Evolutionary conservation across 164 flowering plant species (phyloP).

Genomic region (Sedum album): DNA sequence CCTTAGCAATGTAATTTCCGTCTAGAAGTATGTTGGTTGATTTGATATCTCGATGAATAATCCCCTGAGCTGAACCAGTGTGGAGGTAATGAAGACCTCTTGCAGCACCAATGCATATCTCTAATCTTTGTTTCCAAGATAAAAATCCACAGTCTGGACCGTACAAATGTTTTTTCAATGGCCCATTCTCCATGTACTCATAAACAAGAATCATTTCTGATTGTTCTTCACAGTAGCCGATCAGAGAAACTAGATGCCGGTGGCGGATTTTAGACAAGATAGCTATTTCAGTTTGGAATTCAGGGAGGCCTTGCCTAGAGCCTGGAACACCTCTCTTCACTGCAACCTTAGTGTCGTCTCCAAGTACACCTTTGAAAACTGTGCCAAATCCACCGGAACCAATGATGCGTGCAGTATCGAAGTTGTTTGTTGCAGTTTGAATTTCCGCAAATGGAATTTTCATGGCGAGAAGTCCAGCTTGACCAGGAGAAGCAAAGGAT

Average conservation of each 20-base stretch:
- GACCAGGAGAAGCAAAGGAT: slow-evolving; percentile 3
- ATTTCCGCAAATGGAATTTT: background rate
- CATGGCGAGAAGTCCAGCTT: background rate
- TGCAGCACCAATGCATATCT: too few relatives aligned
- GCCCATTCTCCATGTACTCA: slow-evolving; percentile 10
- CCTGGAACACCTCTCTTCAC: slow-evolving; percentile 9
- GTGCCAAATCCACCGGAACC: slow-evolving; percentile 8
- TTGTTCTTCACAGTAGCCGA: slow-evolving; percentile 8
- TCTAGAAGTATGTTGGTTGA: slow-evolving; percentile 29
- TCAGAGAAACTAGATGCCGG: slow-evolving; percentile 4
- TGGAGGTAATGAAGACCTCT: too few relatives aligned
- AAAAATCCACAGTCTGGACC: background rate
- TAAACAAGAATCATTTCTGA: slow-evolving; percentile 5
- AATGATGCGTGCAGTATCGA: background rate
- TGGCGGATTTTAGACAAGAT: slow-evolving; percentile 1
- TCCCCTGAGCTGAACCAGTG: slow-evolving; percentile 12
- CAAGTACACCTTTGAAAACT: background rate
- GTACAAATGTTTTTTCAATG: slow-evolving; percentile 3
- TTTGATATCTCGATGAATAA: slow-evolving; percentile 31
- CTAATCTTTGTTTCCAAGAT: slow-evolving; percentile 12
- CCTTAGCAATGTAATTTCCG: slow-evolving; percentile 20
- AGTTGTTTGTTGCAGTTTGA: slow-evolving; percentile 8
- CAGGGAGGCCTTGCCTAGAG: slow-evolving; percentile 9
- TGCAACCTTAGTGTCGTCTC: background rate
- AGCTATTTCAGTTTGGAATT: slow-evolving; percentile 3